Base-by-base conservation (phyloP, 805 yeast species). In the Pichia pseudocactophila region DNA sequence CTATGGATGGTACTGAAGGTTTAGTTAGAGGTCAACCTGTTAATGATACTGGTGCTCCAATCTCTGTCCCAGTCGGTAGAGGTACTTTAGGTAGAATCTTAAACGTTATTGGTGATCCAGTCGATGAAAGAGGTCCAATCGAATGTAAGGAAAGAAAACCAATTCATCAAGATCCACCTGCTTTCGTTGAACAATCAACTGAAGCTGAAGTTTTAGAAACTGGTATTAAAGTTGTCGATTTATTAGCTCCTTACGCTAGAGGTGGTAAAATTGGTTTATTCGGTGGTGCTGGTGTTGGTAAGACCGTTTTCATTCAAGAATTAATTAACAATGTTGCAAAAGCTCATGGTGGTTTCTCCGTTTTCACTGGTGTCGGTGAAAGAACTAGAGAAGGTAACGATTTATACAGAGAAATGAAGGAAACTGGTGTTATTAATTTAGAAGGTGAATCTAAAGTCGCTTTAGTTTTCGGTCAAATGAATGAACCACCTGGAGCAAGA, bases 231-330 rank as follows among this genome's bases (percentile, higher is more conserved):
- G 98, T 90, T 71, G 98, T 90, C 75, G 98, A 90, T 70, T 78
- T 90, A 67, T 80, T 90, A 58, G 98, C 98, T 60, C 98, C 98
- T 61, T 90, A 90, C 78, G 97, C 98, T 68, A 88, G 97, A 86
- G 98, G 98, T 86, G 98, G 98, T 86, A 90, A 90, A 82, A 90
- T 90, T 87, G 98, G 98, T 82, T 82, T 90, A 67, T 90, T 90
- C 84, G 98, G 98, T 79, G 98, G 98, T 90, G 98, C 98, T 72
- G 98, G 98, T 90, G 98, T 90, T 85, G 98, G 98, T 76, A 90
- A 90, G 76, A 90, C 98, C 72, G 98, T 90, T 54, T 90, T 90
- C 76, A 90, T 90, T 75, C 98, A 90, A 80, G 98, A 90, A 78
- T 81, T 90, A 77, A 90, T 90, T 73, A 90, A 92, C 89, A 90